A percentile compares a stretch with the other conserved stretches of the same genome.
Evolutionary conservation across 208 protist genomes (phyloP).

Genomic region (Crithidia brevicula): DNA sequence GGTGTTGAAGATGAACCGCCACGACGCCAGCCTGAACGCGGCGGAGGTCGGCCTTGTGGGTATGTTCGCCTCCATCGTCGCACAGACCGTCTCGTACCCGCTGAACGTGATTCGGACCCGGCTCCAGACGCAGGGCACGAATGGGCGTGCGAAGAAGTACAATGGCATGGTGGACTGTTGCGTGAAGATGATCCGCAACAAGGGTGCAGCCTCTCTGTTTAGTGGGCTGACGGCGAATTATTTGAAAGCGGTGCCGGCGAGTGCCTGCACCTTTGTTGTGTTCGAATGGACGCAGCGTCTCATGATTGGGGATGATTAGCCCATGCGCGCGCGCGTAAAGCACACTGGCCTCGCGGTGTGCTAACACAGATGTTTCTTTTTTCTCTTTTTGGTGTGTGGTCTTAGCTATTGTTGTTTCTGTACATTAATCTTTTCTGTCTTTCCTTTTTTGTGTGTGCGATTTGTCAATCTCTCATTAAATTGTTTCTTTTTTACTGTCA

Average conservation of each 20-base stretch:
- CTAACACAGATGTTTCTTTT: constrained; percentile 1
- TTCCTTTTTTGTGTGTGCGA: constrained; percentile 5
- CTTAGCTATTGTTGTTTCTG: constrained; percentile 25
- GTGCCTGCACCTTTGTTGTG: constrained; percentile 85
- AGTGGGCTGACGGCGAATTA: constrained; percentile 91
- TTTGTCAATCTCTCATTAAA: background rate
- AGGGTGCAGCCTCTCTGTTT: constrained; percentile 83
- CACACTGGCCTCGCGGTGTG: background rate
- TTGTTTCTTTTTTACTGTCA: constrained; percentile 13
- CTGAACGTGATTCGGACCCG: constrained; percentile 91
- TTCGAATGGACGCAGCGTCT: constrained; percentile 79
- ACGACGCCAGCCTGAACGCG: constrained; percentile 65
- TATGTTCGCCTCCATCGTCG: constrained; percentile 80
- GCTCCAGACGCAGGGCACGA: constrained; percentile 89
- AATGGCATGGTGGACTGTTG: constrained; percentile 90
- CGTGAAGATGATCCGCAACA: constrained; percentile 72
- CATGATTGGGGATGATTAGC: constrained; percentile 71
- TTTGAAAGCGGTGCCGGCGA: constrained; percentile 89
- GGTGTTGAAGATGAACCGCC: constrained; percentile 53
- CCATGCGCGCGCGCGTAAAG: too few relatives aligned
- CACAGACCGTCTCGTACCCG: constrained; percentile 91
- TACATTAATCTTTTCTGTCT: constrained; percentile 8
- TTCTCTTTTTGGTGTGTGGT: background rate
- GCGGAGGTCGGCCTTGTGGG: constrained; percentile 77
- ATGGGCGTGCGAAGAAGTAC: constrained; percentile 79